Evolutionary conservation across 169 alveolate genomes (phyloP), one percentile per base, ranked within the genome.

Genomic region (Plasmodium knowlesi): DNA sequence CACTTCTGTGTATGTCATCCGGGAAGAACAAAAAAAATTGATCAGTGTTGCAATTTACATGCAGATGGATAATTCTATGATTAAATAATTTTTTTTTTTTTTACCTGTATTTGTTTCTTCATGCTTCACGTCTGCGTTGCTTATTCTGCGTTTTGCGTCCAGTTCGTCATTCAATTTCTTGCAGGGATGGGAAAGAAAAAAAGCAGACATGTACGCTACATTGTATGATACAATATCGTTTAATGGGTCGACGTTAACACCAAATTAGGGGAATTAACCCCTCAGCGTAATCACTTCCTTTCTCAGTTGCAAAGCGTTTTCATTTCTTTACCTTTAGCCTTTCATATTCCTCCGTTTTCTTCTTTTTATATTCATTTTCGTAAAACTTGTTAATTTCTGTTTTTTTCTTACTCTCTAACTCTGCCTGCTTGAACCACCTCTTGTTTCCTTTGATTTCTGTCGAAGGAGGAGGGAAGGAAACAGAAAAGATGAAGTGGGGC

Each of bases 381-480:
- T 88, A 88, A 41, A 88, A 61, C 50, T 88, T 76, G 30, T 79
- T 71, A 72, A 61, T 67, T 80, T 88, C 89, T 39, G 81, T 78
- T 30, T 88, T 88, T 80, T 88, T 79, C 54, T 79, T 84, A 57
- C 82, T 61, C 72, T 88, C 94, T 57, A 88, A 88, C n/a, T 88
- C 94, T 78, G 90, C 78, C 53, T 88, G 94, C 73, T 88, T 88
- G 72, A 88, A 22, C 94, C 94, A 88, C 67, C 94, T 88, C 57
- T 88, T 88, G 54, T 79, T 88, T 79, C 89, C 89, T 53, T 88
- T 88, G 82, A 88, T 88, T 88, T 88, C 94, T 86, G 43, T 86
- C 19, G 53, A 10, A 25, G 14, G 32, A n/a, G 37, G 37, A 5
- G 76, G n/a, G n/a, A 5, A 9, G n/a, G n/a, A 9, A 67, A 5